Evolutionary conservation across 768 basidiomycete species (phyloP), one percentile per base, ranked within the genome.

Genomic region (Amanita pallidorosea): DNA sequence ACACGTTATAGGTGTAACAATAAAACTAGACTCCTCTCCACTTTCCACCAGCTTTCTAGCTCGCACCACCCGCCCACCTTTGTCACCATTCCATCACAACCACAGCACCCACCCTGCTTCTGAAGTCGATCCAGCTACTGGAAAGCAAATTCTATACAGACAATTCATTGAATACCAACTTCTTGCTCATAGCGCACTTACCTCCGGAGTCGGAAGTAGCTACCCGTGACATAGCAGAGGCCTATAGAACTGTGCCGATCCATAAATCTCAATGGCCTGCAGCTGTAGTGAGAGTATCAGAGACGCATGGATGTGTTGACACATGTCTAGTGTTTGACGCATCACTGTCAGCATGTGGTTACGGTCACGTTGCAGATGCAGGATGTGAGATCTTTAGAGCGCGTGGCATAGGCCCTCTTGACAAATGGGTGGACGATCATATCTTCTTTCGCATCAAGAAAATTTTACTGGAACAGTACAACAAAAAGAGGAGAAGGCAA

Each of bases 181-280:
- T n/a, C n/a, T 23, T 23, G 22, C 38, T 66, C 22, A 59, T 72
- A 0, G 58, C 42, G 0, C 49, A 54, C 1, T 65, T 74, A 0
- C 72, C 72, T 0, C 67, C 64, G 13, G 64, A 63, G 0, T 69
- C 67, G 0, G 63, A 74, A 56, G 66, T 56, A 0, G 61, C 67
- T 50, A 29, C 69, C 13, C 53, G 63, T 0, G 70, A 77, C 31
- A 62, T 76, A 1, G 53, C 62, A 0, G 68, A 72, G 49, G 74
- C 71, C 0, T 74, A 72, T 40, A 53, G 64, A 0, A 67, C 60
- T 0, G 56, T 72, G 0, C 68, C 67, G 0, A 33, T 68, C 0
- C 56, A 62, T 11, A 60, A 51, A 0, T 56, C 57, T 0, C 72
- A 73, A 42, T 75, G 69, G 70, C 68, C 67, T 0, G 66, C 61